These are phyloP conservation scores for Ogataea pini DNA, from an alignment of 805 yeast genomes.

Conservation along the genomic window DNA sequence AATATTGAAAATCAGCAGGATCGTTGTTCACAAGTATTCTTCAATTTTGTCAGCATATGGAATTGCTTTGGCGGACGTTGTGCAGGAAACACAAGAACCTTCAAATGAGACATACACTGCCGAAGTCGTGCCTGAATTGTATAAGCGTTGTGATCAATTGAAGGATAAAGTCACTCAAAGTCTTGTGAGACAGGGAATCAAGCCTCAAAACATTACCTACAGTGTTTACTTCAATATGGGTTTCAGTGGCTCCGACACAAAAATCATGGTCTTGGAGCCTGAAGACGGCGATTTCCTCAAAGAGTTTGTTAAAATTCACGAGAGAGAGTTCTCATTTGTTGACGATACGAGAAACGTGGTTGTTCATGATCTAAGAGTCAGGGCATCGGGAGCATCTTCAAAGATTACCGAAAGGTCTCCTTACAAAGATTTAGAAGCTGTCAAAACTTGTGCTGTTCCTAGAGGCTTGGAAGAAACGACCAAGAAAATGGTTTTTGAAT, in stretches of 20 bases:
- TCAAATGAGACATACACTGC: conserved; percentile 15
- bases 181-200: conserved; percentile 34
- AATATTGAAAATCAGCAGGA: conserved; percentile 60
- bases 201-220: conserved; percentile 11
- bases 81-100: conserved; percentile 35
- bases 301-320: conserved; percentile 54
- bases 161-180: conserved; percentile 20
- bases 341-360: conserved; percentile 55
- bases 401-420: conserved; percentile 15
- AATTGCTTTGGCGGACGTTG: conserved; percentile 57
- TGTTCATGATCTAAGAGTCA: conserved; percentile 61
- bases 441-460: conserved; percentile 75
- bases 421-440: conserved; percentile 38
- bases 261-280: conserved; percentile 55
- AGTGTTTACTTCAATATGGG: conserved; percentile 63
- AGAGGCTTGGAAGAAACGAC: conserved; percentile 53
- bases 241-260: conserved; percentile 79
- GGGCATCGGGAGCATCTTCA: conserved; percentile 74
- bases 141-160: conserved; percentile 22
- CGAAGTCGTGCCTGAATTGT: conserved; percentile 13
- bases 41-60: conserved; percentile 45
- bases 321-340: conserved; percentile 67
- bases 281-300: conserved; percentile 37
- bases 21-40: conserved; percentile 72
- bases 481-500: conserved; percentile 41